A percentile compares a stretch with the other conserved stretches of the same genome.
Conservation (phyloP, 2,329 filamentous ascomycete species). For the Tolypocladium tropicale region DNA sequence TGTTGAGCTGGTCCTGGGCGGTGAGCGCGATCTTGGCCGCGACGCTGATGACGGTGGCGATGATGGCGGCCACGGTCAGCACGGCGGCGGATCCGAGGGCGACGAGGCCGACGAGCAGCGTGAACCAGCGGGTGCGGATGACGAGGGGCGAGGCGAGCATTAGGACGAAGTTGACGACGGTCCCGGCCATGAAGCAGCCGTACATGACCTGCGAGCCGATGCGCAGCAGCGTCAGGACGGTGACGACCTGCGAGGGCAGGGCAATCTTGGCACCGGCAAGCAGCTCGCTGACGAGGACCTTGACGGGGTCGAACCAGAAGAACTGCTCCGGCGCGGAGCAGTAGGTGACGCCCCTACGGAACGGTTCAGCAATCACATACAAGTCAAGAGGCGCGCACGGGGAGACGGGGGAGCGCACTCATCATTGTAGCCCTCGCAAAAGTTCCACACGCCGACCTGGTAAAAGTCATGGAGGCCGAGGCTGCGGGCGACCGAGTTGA, state of each 20-base stretch:
- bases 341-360: constrained; percentile 54
- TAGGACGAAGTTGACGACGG: constrained; percentile 60
- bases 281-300: constrained; percentile 70
- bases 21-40: constrained; percentile 72
- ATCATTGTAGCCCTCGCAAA: constrained; percentile 74
- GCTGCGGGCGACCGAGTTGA: constrained; percentile 80
- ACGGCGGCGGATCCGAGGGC: constrained; percentile 58
- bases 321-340: constrained; percentile 62
- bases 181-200: constrained; percentile 67
- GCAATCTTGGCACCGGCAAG: constrained; percentile 75
- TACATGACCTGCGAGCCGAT: constrained; percentile 81
- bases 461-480: constrained; percentile 92
- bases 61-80: constrained; percentile 57
- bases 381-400: neutral
- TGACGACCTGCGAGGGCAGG: constrained; percentile 61
- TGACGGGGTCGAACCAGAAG: constrained; percentile 88
- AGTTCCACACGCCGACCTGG: constrained; percentile 84
- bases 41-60: constrained; percentile 75
- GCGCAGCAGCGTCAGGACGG: constrained; percentile 64
- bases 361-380: neutral
- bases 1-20: constrained; percentile 63
- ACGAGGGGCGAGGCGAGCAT: constrained; percentile 55
- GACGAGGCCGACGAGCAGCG: constrained; percentile 59
- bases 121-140: constrained; percentile 45
- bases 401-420: constrained; percentile 29